Evolutionary conservation across 208 protist species (phyloP), one percentile per base, ranked within the genome.

Genomic region (Leishmania gerbilli): DNA sequence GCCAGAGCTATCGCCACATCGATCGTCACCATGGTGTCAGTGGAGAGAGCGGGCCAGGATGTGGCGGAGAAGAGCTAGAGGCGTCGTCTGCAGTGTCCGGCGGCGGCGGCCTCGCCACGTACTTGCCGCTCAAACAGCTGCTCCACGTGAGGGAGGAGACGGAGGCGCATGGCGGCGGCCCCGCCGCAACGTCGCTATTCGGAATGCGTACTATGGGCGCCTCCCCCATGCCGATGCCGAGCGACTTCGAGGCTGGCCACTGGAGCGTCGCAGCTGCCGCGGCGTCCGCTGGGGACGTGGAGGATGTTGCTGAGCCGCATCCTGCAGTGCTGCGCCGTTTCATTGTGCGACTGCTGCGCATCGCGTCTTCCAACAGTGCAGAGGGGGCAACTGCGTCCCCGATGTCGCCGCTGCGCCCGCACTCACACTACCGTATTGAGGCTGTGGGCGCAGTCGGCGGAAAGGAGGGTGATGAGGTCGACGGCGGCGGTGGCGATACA

Each of bases 241-340:
- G 42, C 51, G 67, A 67, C 24, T 27, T n/a, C 67, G 45, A 71
- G 64, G 55, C 13, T n/a, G 74, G 37, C 53, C 31, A 76, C 56
- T 17, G 34, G 19, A 34, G 78, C 72, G 65, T 37, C 4, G 51
- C 49, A n/a, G 53, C 79, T 21, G 64, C 82, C 21, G 55, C 82
- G 53, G 47, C 56, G 8, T 58, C 60, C 13, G 65, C 55, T 53
- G 51, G 37, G 11, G 77, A 86, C 27, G 37, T 82, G 21, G 80
- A 83, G 9, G 85, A 88, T 37, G 79, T 79, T 17, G 47, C 78
- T 53, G 85, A 88, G 51, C 71, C 77, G 31, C 76, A 86, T 64
- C 85, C 85, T 42, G 79, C 79, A 31, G 76, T 82, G 74, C 75
- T 81, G 71, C 81, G 82, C 7, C 85, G 85, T 65, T 88, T 86